Base-by-base conservation (phyloP, 345 rosid genomes). In the Dipteronia dyeriana region DNA sequence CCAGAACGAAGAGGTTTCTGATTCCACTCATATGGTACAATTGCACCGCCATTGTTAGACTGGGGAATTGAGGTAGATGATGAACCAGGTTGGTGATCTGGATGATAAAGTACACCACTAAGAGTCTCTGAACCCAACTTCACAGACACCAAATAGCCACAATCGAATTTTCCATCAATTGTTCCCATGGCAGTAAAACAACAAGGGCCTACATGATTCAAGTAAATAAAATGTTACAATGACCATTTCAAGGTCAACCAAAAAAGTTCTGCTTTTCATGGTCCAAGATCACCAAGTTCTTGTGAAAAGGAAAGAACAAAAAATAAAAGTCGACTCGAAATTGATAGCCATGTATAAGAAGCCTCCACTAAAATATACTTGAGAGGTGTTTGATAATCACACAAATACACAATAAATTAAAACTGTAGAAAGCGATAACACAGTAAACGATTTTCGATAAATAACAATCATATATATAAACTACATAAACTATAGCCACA, bases 141-240 rank as follows among this genome's bases (percentile, higher is more conserved):
- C 26, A 93, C 93, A 23, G 91, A 86, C 25, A 95, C 93, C 75
- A 95, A 68, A 81, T 95, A 95, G 3, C 99, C 99, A 67, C 91
- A 90, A 16, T 95, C 99, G 45, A 95, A 93, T 79, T 95, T 95
- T 49, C 94, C 99, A 64, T 95, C 96, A 6, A 95, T 91, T 3
- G 88, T 90, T 60, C 99, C 98, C 0, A 81, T 7, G 12, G 90
- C 95, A 45, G 89, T 75, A 64, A 85, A 84, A 75, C 88, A 74
- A 71, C 83, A 68, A 10, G 73, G 75, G 61, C 87, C 10, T 54
- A 34, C 34, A 60, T 19, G 8, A 57, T 65, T 47, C 53, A 45
- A 45, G 10, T 14, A 38, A 16, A 59, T 1, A 63, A 34, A 34
- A 47, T 9, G 45, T 63, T 17, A 10, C 5, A 45, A 53, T 17